Evolutionary conservation across 2,329 filamentous ascomycete species (phyloP), one percentile per base, ranked within the genome.

Genomic region (Myotisia sp.): DNA sequence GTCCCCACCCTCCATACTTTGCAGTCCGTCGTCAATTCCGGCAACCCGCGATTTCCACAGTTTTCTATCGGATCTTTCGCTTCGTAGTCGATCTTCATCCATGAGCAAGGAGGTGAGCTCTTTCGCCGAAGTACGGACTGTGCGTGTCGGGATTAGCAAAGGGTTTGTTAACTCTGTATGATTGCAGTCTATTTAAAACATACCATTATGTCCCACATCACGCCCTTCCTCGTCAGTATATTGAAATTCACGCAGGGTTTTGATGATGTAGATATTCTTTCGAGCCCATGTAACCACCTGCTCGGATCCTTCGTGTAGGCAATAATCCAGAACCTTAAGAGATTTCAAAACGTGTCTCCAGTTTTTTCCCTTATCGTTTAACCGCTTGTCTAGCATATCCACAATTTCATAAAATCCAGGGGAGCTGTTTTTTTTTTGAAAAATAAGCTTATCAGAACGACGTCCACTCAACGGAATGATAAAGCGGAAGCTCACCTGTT

Each of bases 341-440:
- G 90, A 92, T 62, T 98, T 98, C 40, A 98, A 66, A 8, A 98
- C 90, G 56, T 98, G 90, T 49, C 90, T 78, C 90, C 90, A 98
- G 58, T 98, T 98, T 70, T 95, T 98, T 53, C 90, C 90, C 62
- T 98, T 95, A 61, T 98, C 90, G 51, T 98, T 98, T 52, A 98
- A 66, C 47, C 90, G 79, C 67, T 95, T 95, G 63, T 98, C 90
- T 46, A 98, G 69, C 84, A 98, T 98, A 58, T 98, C 90, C 79
- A 98, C 93, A 51, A 98, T 94, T 57, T 98, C 87, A 65, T 93
- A 93, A 64, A 98, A 98, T 58, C 95, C 90, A 60, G 80, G 87
- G 22, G 85, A 86, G 54, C 87, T 92, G 48, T 38, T 2, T 24
- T 8, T 9, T 24, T 24, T 24, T 12, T 3, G 22, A 24, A 9